Conservation (phyloP, 352 stramenopile genomes). For the Thalassiosira oceanica region DNA sequence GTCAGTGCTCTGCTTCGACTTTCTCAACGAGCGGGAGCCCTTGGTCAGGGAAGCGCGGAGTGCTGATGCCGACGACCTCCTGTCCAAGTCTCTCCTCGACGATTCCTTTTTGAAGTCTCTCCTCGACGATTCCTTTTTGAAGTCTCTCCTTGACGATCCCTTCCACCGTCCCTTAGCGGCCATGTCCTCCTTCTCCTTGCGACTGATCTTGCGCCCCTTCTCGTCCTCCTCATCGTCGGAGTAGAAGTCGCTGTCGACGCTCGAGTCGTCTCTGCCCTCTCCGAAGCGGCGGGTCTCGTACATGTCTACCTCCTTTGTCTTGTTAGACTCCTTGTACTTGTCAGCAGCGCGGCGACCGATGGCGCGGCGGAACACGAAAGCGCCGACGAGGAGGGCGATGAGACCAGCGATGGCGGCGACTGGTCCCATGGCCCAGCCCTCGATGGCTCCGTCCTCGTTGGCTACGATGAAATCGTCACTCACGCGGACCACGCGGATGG, state of each 20-base stretch:
- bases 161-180: neutral
- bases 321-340: conserved; percentile 8
- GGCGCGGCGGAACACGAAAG: conserved; percentile 23
- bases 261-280: conserved; percentile 15
- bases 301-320: conserved; percentile 4
- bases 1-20: too few species aligned
- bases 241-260: conserved; percentile 23
- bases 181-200: conserved; percentile 7
- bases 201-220: conserved; percentile 18
- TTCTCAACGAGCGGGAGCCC: too few species aligned
- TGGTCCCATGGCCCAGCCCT: conserved; percentile 18
- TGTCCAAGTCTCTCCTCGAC: too few species aligned
- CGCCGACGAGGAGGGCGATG: conserved; percentile 13
- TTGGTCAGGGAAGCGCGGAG: too few species aligned
- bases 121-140: neutral
- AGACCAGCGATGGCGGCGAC: conserved; percentile 11
- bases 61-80: too few species aligned
- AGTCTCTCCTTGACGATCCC: neutral
- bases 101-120: neutral
- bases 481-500: conserved; percentile 7
- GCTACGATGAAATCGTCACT: neutral
- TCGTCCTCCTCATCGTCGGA: conserved; percentile 10
- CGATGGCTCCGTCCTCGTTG: conserved; percentile 3
- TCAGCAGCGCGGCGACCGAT: conserved; percentile 10
- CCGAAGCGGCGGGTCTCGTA: conserved; percentile 9